These are phyloP conservation scores for Eutypella sp. DNA, from an alignment of 2,329 filamentous ascomycete species.

Conservation along the genomic window DNA sequence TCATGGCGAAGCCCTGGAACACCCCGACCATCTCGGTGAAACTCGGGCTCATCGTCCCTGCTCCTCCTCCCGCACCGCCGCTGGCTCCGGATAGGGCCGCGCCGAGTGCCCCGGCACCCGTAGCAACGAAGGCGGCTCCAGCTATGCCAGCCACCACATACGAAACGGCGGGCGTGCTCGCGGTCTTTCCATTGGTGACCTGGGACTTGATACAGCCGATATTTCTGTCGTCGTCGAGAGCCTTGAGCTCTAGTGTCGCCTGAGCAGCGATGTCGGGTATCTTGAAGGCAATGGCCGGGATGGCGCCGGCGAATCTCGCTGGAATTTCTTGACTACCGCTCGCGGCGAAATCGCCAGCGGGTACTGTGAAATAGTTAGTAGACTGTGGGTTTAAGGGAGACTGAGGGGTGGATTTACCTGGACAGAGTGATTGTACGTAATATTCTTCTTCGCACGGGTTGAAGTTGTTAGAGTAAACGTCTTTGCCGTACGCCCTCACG, in stretches of 20 bases:
- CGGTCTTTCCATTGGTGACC: conserved; percentile 83
- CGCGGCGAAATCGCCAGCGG: conserved; percentile 68
- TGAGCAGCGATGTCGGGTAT: conserved; percentile 86
- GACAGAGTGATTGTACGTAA: conserved; percentile 72
- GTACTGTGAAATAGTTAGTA: conserved; percentile 49
- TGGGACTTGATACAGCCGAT: conserved; percentile 80
- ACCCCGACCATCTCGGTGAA: conserved; percentile 82
- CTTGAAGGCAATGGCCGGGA: conserved; percentile 84
- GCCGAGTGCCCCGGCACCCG: conserved; percentile 65
- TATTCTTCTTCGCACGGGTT: conserved; percentile 71
- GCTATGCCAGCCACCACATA: conserved; percentile 82
- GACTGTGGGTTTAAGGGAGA: not conserved
- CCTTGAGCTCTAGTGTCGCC: conserved; percentile 71
- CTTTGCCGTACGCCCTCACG: conserved; percentile 78
- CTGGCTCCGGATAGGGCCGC: conserved; percentile 53
- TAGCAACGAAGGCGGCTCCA: conserved; percentile 72
- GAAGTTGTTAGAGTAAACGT: conserved; percentile 75
- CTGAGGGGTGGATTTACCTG: conserved; percentile 48
- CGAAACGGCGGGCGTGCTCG: conserved; percentile 67
- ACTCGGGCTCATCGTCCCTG: conserved; percentile 68
- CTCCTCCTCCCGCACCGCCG: conserved; percentile 51
- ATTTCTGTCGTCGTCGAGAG: conserved; percentile 52
- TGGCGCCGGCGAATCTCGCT: conserved; percentile 62
- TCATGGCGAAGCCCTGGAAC: conserved; percentile 92
- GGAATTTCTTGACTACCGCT: conserved; percentile 69